Percentiles rank a stretch among this genome's conserved stretches.
These are phyloP conservation scores for Lupinus albus DNA, from an alignment of 306 rosid genomes.

Conservation along the genomic window DNA sequence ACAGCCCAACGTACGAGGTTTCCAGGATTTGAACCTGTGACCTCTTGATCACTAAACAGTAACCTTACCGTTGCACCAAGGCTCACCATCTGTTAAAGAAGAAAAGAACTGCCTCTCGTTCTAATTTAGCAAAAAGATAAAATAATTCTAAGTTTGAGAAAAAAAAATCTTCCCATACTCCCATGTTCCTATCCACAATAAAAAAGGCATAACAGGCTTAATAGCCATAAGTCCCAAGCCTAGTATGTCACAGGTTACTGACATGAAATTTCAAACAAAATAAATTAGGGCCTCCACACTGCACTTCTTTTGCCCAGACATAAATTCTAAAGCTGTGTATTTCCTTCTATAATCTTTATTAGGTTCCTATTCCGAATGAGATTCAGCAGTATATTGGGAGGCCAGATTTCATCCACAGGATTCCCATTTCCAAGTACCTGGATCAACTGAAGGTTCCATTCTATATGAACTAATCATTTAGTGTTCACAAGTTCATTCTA, in stretches of 20 bases:
- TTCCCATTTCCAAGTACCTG: conserved; percentile 8
- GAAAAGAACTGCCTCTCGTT: not conserved
- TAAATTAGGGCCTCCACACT: not conserved
- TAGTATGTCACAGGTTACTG: not conserved
- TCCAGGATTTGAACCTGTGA: too few relatives aligned
- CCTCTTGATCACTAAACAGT: too few relatives aligned
- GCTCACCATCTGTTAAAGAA: too few relatives aligned
- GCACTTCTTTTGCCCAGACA: not conserved
- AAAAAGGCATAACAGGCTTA: not conserved
- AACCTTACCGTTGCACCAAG: too few relatives aligned
- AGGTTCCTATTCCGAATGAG: conserved; percentile 18
- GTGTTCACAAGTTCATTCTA: conserved; percentile 13
- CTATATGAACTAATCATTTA: conserved; percentile 6
- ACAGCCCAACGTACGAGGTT: too few relatives aligned
- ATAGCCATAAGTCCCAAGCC: not conserved
- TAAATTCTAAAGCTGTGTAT: not conserved
- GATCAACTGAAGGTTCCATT: conserved; percentile 17
- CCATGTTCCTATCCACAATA: not conserved
- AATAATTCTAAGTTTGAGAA: conserved; percentile 16
- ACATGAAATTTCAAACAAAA: conserved; percentile 11
- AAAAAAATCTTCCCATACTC: not conserved
- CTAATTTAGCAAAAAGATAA: conserved; percentile 24
- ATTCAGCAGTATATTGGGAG: not conserved
- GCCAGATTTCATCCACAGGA: not conserved
- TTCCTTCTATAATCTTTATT: not conserved